Evolutionary conservation across 352 stramenopile species (phyloP).

Genomic region (Achlya hypogyna): DNA sequence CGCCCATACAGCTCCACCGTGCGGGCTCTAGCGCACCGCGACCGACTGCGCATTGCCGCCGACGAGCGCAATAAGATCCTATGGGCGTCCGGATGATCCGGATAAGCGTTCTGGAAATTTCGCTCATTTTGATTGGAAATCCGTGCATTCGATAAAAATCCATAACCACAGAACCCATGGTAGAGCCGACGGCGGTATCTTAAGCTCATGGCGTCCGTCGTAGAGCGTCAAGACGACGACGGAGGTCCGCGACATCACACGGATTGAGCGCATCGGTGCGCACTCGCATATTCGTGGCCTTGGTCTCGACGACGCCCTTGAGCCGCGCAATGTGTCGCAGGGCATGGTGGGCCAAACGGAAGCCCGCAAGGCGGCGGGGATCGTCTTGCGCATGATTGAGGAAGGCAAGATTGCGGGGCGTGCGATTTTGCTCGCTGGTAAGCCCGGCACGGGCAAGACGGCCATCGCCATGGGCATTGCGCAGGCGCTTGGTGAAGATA

Average conservation of each 20-base stretch:
- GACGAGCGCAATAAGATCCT: no score
- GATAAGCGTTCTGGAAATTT: conserved; percentile 14
- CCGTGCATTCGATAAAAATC: conserved; percentile 20
- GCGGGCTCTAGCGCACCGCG: no score
- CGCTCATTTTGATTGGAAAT: conserved; percentile 12
- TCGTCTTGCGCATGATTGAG: conserved; percentile 98
- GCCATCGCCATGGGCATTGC: conserved; percentile 98
- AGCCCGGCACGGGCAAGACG: conserved; percentile 96
- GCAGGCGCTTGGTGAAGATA: conserved; percentile 96
- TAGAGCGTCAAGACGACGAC: conserved; percentile 69
- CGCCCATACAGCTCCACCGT: no score
- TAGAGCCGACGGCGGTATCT: neutral
- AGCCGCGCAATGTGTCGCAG: conserved; percentile 89
- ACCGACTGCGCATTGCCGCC: no score
- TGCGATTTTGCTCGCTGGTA: conserved; percentile 93
- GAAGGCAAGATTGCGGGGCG: conserved; percentile 97
- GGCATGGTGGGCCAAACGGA: conserved; percentile 96
- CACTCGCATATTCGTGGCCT: conserved; percentile 99
- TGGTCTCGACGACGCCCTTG: conserved; percentile 95
- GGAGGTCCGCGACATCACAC: conserved; percentile 95
- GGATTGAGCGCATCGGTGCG: conserved; percentile 97
- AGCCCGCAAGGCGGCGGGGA: conserved; percentile 89
- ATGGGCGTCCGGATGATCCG: no score
- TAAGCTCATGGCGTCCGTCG: conserved; percentile 25
- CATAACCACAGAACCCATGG: conserved; percentile 14